Evolutionary conservation across 2,329 filamentous ascomycete species (phyloP).

Genomic region (Scedosporium minutisporum): DNA sequence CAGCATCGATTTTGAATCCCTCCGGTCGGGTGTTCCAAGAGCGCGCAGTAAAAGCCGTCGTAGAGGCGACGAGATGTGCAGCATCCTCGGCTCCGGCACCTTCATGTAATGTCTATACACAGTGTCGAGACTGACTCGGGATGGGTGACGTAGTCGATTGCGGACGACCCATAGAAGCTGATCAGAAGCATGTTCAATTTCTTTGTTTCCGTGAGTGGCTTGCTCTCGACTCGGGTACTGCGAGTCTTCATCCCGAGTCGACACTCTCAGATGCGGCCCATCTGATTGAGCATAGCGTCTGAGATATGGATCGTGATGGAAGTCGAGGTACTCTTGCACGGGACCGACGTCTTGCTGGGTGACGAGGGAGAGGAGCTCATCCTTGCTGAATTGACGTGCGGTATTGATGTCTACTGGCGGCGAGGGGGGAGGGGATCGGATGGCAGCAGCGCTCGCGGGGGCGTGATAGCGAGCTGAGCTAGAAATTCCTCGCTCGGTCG

Average conservation of each 20-base stretch:
- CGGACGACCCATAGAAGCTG: constrained; percentile 32
- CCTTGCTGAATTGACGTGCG: constrained; percentile 14
- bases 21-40: constrained; percentile 53
- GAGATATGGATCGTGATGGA: constrained; percentile 42
- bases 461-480: constrained; percentile 18
- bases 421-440: constrained; percentile 10
- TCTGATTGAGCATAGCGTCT: constrained; percentile 43
- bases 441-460: constrained; percentile 13
- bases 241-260: constrained; percentile 38
- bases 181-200: constrained; percentile 24
- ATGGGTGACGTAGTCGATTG: constrained; percentile 30
- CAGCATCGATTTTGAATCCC: constrained; percentile 55
- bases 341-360: constrained; percentile 36
- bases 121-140: constrained; percentile 27
- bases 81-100: constrained; percentile 43
- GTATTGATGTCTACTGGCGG: constrained; percentile 9
- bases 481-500: constrained; percentile 11
- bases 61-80: constrained; percentile 36
- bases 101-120: constrained; percentile 40
- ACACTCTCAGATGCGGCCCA: constrained; percentile 38
- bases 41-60: constrained; percentile 58
- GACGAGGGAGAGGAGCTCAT: constrained; percentile 44
- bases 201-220: constrained; percentile 23
- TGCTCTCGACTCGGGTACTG: constrained; percentile 34
- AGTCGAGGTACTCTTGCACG: constrained; percentile 43